Evolutionary conservation across 164 flowering plant genomes (phyloP).

Genomic region (Aristolochia contorta): DNA sequence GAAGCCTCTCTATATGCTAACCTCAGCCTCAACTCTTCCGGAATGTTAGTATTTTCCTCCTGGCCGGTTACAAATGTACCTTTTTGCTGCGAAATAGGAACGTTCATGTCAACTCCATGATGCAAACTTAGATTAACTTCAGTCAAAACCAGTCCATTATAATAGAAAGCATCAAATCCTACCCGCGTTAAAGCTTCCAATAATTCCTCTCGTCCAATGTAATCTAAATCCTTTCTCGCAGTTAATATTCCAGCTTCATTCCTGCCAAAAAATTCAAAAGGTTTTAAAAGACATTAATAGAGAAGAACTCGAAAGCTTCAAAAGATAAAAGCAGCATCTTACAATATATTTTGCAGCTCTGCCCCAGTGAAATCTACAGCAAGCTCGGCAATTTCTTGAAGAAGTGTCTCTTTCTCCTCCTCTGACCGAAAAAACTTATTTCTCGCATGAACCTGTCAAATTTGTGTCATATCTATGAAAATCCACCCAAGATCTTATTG

Average conservation of each 20-base stretch:
- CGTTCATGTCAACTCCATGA: background rate
- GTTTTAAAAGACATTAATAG: constrained; percentile 4
- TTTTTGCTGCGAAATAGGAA: constrained; percentile 63
- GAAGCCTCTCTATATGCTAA: constrained; percentile 96
- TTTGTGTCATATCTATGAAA: constrained; percentile 6
- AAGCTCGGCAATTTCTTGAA: constrained; percentile 76
- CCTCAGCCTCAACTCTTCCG: constrained; percentile 77
- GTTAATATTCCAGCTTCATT: constrained; percentile 98
- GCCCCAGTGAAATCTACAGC: constrained; percentile 95
- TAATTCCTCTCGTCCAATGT: constrained; percentile 82
- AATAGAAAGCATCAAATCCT: constrained; percentile 5
- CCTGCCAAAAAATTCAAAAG: constrained; percentile 26
- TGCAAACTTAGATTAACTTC: no score
- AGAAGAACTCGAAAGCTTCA: constrained; percentile 1
- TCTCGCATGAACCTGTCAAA: constrained; percentile 82
- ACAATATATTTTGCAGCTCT: constrained; percentile 94
- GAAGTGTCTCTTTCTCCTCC: constrained; percentile 60
- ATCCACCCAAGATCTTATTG: background rate
- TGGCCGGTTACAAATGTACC: constrained; percentile 97
- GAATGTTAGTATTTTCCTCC: constrained; percentile 81
- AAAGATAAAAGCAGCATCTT: constrained; percentile 8
- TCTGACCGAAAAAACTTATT: constrained; percentile 85
- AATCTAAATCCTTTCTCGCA: constrained; percentile 89
- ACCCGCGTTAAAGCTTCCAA: constrained; percentile 92
- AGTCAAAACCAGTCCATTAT: background rate